Evolutionary conservation across 768 basidiomycete species (phyloP), one percentile per base, ranked within the genome.

Genomic region (Tremella yokohamensis): DNA sequence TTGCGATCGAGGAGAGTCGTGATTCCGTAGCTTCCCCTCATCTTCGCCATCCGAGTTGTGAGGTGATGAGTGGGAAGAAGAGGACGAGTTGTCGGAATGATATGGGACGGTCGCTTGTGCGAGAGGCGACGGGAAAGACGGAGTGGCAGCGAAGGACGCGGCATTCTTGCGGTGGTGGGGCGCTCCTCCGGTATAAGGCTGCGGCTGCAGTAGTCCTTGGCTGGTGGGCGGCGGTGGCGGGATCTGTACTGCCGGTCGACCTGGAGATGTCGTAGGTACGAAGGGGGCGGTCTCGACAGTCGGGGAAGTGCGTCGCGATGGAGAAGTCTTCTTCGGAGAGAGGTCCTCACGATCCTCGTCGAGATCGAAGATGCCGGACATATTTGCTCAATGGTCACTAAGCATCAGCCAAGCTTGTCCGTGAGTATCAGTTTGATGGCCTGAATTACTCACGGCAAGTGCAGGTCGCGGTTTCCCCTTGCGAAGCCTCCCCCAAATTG

Each of bases 91-190:
- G 39, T 70, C 69, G 1, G 66, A 68, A 26, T 65, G 59, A 9
- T 51, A 49, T 1, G 71, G 71, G 1, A 73, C 71, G 16, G 66
- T 73, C 2, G 71, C 68, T 47, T 70, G 63, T 19, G 71, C 71
- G 8, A 73, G 54, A 4, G 71, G 71, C 8, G 68, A 69, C 9
- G 70, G 70, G 55, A 69, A 72, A 2, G 70, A 69, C 8, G 70
- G 70, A 1, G 68, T 69, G 3, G 70, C 68, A 7, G 64, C 69
- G 54, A 68, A 71, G 6, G 62, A 42, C 15, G 57, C 61, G n/a
- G 56, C 42, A 56, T 66, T 67, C 45, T 62, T 65, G 37, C 67
- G 58, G 57, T 57, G 58, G 54, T 25, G 13, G 15, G 42, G 42
- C 42, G 42, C n/a, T 45, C 42, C 42, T 8, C n/a, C n/a, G 22